Evolutionary conservation across 2,329 filamentous ascomycete species (phyloP).

Genomic region (Aspergillus niger): DNA sequence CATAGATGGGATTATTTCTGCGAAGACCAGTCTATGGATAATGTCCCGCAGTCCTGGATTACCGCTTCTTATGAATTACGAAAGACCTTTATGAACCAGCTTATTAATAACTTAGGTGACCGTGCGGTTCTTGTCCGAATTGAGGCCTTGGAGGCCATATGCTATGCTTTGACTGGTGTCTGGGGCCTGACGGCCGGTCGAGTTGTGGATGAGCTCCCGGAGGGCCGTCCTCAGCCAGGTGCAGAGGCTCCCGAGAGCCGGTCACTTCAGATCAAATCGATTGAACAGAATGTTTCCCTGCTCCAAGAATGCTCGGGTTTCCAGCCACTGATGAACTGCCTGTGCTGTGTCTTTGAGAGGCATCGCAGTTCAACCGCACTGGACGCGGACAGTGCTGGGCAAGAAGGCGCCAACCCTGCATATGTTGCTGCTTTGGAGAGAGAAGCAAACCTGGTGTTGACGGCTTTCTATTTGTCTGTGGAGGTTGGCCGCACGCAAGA

Average conservation of each 20-base stretch:
- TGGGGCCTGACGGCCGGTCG: slow-evolving; percentile 69
- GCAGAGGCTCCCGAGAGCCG: slow-evolving; percentile 50
- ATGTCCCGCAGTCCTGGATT: slow-evolving; percentile 62
- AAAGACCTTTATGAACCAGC: slow-evolving; percentile 43
- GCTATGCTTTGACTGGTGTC: slow-evolving; percentile 64
- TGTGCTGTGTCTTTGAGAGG: slow-evolving; percentile 44
- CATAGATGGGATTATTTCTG: slow-evolving; percentile 68
- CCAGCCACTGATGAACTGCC: slow-evolving; percentile 37
- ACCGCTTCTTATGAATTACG: slow-evolving; percentile 59
- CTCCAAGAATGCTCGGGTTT: slow-evolving; percentile 41
- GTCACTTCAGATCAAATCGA: slow-evolving; percentile 51
- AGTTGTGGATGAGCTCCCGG: slow-evolving; percentile 31
- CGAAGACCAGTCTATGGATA: slow-evolving; percentile 32
- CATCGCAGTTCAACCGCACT: slow-evolving; percentile 29
- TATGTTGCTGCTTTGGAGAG: slow-evolving; percentile 41
- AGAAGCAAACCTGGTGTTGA: slow-evolving; percentile 47
- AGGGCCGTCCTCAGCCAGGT: slow-evolving; percentile 40
- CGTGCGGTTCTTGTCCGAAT: slow-evolving; percentile 45
- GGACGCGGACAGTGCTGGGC: slow-evolving; percentile 30
- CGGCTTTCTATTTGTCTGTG: slow-evolving; percentile 45
- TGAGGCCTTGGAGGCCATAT: slow-evolving; percentile 49
- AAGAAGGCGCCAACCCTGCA: slow-evolving; percentile 36
- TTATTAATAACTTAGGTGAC: slow-evolving; percentile 41
- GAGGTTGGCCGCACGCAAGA: slow-evolving; percentile 45
- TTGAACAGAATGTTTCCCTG: slow-evolving; percentile 44